phyloP scores from a whole-genome alignment of 1,284 basidiomycete genomes.

The Cryptococcus sp. region DNA sequence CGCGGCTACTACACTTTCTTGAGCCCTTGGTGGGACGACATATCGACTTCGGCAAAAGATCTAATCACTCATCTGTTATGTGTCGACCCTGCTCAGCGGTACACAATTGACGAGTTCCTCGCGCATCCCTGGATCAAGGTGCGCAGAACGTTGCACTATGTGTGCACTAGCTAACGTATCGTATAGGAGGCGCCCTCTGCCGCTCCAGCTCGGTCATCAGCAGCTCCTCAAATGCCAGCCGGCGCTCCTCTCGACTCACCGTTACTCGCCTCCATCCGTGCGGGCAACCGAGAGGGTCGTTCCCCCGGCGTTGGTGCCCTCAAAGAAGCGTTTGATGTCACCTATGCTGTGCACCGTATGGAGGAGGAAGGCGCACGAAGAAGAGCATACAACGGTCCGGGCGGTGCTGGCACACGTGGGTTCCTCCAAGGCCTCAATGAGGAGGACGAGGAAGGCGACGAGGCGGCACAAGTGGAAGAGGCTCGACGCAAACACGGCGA shows the following conservation, averaged over 20 bases:
- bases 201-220: constrained; percentile 61
- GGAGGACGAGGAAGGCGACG: constrained; percentile 74
- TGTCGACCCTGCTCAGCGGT: constrained; percentile 91
- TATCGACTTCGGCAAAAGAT: constrained; percentile 86
- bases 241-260: constrained; percentile 83
- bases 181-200: constrained; percentile 48
- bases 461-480: constrained; percentile 57
- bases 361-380: constrained; percentile 93
- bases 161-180: constrained; percentile 2
- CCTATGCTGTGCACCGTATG: constrained; percentile 98
- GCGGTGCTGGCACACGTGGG: constrained; percentile 75
- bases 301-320: constrained; percentile 89
- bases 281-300: constrained; percentile 71
- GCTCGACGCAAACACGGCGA: constrained; percentile 59
- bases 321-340: constrained; percentile 98
- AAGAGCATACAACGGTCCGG: constrained; percentile 73
- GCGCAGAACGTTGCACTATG: not conserved
- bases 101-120: constrained; percentile 97
- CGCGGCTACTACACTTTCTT: constrained; percentile 97
- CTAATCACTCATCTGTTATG: constrained; percentile 93
- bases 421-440: constrained; percentile 88
- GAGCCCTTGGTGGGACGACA: constrained; percentile 99
- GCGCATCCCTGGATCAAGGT: constrained; percentile 81
- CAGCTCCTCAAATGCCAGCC: constrained; percentile 27
- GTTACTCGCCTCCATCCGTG: constrained; percentile 75